Base-by-base conservation (phyloP, 2,329 filamentous ascomycete genomes). In the Botrytis cinerea region DNA sequence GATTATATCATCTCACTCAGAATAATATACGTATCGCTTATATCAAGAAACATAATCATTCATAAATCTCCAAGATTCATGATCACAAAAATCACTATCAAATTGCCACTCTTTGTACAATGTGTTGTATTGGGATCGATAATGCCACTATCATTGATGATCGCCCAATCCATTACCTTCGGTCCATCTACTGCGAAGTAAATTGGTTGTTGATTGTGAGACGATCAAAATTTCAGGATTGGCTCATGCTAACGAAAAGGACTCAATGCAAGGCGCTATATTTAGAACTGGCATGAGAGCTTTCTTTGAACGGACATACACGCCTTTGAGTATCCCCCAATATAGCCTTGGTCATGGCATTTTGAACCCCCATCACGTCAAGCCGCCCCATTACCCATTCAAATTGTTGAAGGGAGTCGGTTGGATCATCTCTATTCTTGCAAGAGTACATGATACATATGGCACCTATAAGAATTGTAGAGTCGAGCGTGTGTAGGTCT, bases 401-500 rank as follows among this genome's bases (percentile, higher is more conserved):
- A 76, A 89, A 89, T 76, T 90, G 87, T 77, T 87, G 86, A 9
- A 87, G 86, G 84, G 86, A 84, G 35, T 82, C 82, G 5, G 83
- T 80, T 0, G 86, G 80, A 46, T 86, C 80, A 38, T 87, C 85
- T 5, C 81, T 78, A 73, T 89, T 85, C 76, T 90, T 87, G 32
- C 82, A 82, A 1, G 88, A 88, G 75, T 89, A 89, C 10, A 90
- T 79, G 59, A 90, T 89, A 78, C 87, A 90, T 48, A 90, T 86
- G 28, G 87, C 86, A 0, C 88, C 86, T 73, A 90, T 83, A 73
- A 91, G 83, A n/a, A 90, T 87, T 38, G 90, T 85, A 25, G 89
- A 88, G 77, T 91, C 89, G 73, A 91, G 90, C 12, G 87, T 90
- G 70, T 87, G 87, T 71, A 89, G 90, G 78, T 90, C 90, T 5